phyloP scores from a whole-genome alignment of 2,329 filamentous ascomycete species.

The Penicillium sp. region DNA sequence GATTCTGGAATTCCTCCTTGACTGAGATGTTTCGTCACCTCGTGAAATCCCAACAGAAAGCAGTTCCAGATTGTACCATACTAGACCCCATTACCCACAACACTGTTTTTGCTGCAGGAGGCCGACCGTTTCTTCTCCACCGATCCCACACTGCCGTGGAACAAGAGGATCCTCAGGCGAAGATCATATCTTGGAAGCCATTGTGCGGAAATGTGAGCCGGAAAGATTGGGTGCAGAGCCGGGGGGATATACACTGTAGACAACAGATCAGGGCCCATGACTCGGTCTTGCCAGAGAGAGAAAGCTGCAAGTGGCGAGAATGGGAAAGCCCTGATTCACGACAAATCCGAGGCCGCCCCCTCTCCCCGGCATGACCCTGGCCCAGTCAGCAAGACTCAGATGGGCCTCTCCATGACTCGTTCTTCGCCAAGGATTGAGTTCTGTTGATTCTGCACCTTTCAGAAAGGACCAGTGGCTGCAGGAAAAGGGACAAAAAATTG shows the following conservation, averaged over 20 bases:
- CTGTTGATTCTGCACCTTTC: background rate
- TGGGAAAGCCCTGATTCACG: background rate
- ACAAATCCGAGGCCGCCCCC: background rate
- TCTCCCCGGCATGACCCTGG: background rate
- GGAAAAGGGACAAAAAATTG: constrained; percentile 3
- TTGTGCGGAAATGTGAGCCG: background rate
- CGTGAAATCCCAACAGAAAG: constrained; percentile 4
- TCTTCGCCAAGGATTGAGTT: no score
- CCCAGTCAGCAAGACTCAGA: background rate
- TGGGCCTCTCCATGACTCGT: background rate
- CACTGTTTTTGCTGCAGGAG: constrained; percentile 23
- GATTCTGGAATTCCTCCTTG: background rate
- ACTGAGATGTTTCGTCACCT: background rate
- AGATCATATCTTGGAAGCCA: constrained; percentile 5
- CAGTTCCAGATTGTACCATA: background rate
- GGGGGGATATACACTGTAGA: constrained; percentile 1
- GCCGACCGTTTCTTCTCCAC: constrained; percentile 29
- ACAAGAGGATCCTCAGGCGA: constrained; percentile 15
- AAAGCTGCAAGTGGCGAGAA: background rate
- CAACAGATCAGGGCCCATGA: constrained; percentile 5
- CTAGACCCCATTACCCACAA: no score
- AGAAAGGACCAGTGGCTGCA: constrained; percentile 12
- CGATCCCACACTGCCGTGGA: constrained; percentile 28
- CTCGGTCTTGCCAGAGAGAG: constrained; percentile 2
- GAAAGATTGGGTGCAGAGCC: constrained; percentile 6